Conservation (phyloP, 306 rosid genomes). For the Gastrolobium villosum region DNA sequence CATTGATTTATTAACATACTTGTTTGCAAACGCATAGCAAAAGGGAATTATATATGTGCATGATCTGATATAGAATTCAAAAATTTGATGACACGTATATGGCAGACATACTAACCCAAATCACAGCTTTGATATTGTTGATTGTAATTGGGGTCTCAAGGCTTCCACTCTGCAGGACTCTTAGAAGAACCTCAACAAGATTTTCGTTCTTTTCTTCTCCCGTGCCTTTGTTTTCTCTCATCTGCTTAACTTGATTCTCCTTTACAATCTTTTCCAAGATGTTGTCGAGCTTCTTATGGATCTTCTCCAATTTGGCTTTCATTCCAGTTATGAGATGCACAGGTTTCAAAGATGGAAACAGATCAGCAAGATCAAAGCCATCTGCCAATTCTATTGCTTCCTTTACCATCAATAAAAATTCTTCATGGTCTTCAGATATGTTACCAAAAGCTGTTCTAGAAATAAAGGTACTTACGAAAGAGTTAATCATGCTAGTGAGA, state of each 20-base stretch:
- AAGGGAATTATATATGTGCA: neutral
- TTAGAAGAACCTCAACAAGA: conserved; percentile 50
- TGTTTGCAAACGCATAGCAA: neutral
- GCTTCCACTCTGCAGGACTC: conserved; percentile 35
- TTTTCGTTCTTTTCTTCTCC: conserved; percentile 25
- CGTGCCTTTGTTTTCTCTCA: neutral
- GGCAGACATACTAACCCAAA: conserved; percentile 49
- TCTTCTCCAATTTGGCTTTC: conserved; percentile 38
- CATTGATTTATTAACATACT: neutral
- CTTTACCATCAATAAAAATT: conserved; percentile 2
- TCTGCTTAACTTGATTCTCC: conserved; percentile 23
- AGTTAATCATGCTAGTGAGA: conserved; percentile 6
- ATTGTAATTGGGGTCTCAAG: conserved; percentile 46
- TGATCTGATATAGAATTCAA: neutral
- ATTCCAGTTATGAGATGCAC: conserved; percentile 41
- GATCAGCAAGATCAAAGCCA: conserved; percentile 52
- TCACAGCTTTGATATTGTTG: conserved; percentile 50
- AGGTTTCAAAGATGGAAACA: conserved; percentile 48
- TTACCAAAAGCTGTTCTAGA: conserved; percentile 49
- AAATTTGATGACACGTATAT: no score
- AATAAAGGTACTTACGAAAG: conserved; percentile 6
- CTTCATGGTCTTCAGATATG: conserved; percentile 34
- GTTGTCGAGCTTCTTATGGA: conserved; percentile 41
- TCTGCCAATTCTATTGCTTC: neutral
- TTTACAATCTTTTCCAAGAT: conserved; percentile 39